These are phyloP conservation scores for Salvia sclarea DNA, from an alignment of 305 asterid genomes.

Conservation along the genomic window DNA sequence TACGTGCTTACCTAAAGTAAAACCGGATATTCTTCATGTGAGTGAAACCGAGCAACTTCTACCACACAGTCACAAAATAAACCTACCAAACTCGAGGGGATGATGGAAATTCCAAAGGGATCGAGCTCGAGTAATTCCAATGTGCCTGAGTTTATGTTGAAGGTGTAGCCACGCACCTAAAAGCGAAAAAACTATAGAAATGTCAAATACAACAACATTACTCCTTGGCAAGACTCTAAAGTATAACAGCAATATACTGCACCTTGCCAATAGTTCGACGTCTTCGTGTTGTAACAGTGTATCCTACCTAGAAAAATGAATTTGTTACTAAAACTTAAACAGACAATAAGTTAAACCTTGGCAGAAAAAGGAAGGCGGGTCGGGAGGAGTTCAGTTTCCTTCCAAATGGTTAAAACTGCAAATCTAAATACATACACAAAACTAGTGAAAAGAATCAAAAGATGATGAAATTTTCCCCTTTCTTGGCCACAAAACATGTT, in stretches of 20 bases:
- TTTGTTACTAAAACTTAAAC: constrained; percentile 20
- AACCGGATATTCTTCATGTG: background rate
- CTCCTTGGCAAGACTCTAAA: constrained; percentile 1
- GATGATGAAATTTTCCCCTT: too few relatives aligned
- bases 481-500: background rate
- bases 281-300: constrained; percentile 53
- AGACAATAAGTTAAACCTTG: too few relatives aligned
- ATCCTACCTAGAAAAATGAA: constrained; percentile 58
- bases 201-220: constrained; percentile 18
- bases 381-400: too few relatives aligned
- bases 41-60: background rate
- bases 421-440: background rate
- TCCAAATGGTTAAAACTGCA: background rate
- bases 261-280: constrained; percentile 62
- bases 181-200: constrained; percentile 12
- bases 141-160: constrained; percentile 55
- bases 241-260: constrained; percentile 22
- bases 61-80: background rate
- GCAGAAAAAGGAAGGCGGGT: too few relatives aligned
- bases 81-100: constrained; percentile 74
- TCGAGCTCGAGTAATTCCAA: constrained; percentile 65
- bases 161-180: constrained; percentile 71
- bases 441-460: background rate
- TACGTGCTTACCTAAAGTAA: constrained; percentile 66
- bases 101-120: constrained; percentile 65